Conservation (phyloP, 192 early-diverging fungal species). For the Coemansia sp. region DNA sequence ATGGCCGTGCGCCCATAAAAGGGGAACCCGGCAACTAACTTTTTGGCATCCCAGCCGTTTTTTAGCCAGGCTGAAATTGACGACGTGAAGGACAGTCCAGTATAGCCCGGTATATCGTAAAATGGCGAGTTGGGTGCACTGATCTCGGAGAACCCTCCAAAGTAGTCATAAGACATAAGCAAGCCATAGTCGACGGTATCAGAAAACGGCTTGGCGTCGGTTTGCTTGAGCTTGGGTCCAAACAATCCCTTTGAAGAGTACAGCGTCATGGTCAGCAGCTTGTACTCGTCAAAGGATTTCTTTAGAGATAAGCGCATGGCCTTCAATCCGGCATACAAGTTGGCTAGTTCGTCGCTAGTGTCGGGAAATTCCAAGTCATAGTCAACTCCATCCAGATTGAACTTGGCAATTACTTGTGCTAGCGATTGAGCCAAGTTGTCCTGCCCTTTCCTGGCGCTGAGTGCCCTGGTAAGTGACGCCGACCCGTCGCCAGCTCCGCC, state of each 20-base stretch:
- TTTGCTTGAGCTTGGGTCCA: slow-evolving; percentile 47
- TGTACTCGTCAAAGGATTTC: slow-evolving; percentile 46
- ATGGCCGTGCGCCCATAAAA: slow-evolving; percentile 60
- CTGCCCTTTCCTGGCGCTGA: slow-evolving; percentile 28
- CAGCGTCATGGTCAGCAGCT: slow-evolving; percentile 61
- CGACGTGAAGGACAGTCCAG: slow-evolving; percentile 45
- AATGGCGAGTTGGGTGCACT: slow-evolving; percentile 57
- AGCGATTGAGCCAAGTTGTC: slow-evolving; percentile 37
- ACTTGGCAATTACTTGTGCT: slow-evolving; percentile 37
- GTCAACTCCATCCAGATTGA: slow-evolving; percentile 62
- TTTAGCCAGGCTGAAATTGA: slow-evolving; percentile 55
- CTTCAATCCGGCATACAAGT: slow-evolving; percentile 57
- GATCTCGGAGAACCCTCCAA: slow-evolving; percentile 54
- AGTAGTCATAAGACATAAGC: slow-evolving; percentile 70
- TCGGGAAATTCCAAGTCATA: slow-evolving; percentile 65
- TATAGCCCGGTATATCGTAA: slow-evolving; percentile 32
- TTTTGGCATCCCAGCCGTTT: slow-evolving; percentile 58
- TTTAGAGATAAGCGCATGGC: slow-evolving; percentile 57
- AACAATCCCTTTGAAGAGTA: slow-evolving; percentile 56
- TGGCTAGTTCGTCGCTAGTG: slow-evolving; percentile 54
- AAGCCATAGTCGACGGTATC: slow-evolving; percentile 66
- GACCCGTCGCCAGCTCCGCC: slow-evolving; percentile 70
- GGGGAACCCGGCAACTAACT: slow-evolving; percentile 61
- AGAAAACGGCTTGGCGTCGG: slow-evolving; percentile 60
- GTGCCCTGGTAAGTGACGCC: slow-evolving; percentile 54